A percentile compares a stretch with the other conserved stretches of the same genome.
These are phyloP conservation scores for Daldinia grandis DNA, from an alignment of 495 filamentous ascomycete genomes.

Conservation along the genomic window DNA sequence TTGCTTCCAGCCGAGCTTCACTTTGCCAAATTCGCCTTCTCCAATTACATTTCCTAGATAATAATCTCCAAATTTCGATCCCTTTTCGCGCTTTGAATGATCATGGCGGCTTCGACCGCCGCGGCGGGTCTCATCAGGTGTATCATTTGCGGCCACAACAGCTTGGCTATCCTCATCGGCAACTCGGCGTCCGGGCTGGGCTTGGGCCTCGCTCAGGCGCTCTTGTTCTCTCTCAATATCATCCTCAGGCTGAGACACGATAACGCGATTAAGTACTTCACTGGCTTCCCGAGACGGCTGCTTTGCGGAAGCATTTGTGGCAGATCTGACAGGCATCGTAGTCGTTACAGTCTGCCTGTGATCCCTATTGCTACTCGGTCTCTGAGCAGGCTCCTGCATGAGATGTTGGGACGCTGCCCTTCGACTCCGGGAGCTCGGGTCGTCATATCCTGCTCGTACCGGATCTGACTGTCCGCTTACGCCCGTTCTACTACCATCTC, in stretches of 20 bases:
- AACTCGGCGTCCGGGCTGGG: constrained; percentile 49
- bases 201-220: constrained; percentile 70
- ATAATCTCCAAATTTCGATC: constrained; percentile 92
- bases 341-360: constrained; percentile 55
- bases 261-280: constrained; percentile 78
- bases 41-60: constrained; percentile 96
- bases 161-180: constrained; percentile 57
- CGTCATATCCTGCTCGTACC: constrained; percentile 42
- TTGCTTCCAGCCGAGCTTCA: constrained; percentile 98
- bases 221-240: constrained; percentile 81
- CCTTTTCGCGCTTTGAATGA: constrained; percentile 72
- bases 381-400: constrained; percentile 52
- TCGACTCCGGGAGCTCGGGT: constrained; percentile 60
- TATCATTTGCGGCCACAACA: constrained; percentile 62
- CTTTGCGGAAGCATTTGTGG: constrained; percentile 47
- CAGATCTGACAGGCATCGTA: constrained; percentile 54
- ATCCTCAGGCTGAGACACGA: constrained; percentile 80
- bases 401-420: constrained; percentile 53
- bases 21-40: constrained; percentile 98
- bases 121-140: constrained; percentile 66
- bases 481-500: constrained; percentile 46
- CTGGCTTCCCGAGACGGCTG: constrained; percentile 68
- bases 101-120: constrained; percentile 80
- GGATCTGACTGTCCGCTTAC: constrained; percentile 46
- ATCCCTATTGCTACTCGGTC: constrained; percentile 59